Evolutionary conservation across 768 basidiomycete genomes (phyloP), one percentile per base, ranked within the genome.

Genomic region (Amanita rubescens): DNA sequence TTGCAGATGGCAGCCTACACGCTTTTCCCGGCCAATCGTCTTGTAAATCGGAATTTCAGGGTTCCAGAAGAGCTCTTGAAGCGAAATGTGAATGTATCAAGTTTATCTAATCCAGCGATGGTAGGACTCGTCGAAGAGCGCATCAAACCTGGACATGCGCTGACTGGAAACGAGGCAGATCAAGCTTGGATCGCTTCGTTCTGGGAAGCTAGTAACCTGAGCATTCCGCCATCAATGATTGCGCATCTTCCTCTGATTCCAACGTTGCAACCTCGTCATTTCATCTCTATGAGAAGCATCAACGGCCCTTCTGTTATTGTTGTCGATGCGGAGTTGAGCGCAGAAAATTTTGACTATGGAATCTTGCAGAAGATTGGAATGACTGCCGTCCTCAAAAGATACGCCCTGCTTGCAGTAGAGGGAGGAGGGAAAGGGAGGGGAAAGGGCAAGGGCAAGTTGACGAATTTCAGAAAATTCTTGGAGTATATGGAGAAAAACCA

Each of bases 31-130:
- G 24, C 47, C 6, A 27, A 59, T 27, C 58, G 47, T 34, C 61
- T 75, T 22, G 60, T 74, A 11, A 59, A 66, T 51, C 58, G 61
- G 2, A 46, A 62, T 1, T 67, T 73, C 51, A 51, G 53, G 5
- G 49, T 51, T 5, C 53, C 38, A 25, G 45, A 53, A 8, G 3
- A 20, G 9, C 53, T 68, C 10, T 19, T 67, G 33, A 59, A 58
- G 27, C 37, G 59, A 32, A 57, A 51, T 6, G 45, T 68, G 10
- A 72, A 72, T 49, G 57, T 72, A 5, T 15, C 22, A 14, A 34
- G 32, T 9, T 59, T 72, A 10, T 45, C 53, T 8, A 24, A 53
- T 1, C 17, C 43, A 11, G 41, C 50, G 2, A 51, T 72, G 9
- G 49, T 59, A 12, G 44, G 39, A 12, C 55, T 64, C 4, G 49